These are phyloP conservation scores for Nicotiana knightiana DNA, from an alignment of 257 asterid species.

Conservation along the genomic window DNA sequence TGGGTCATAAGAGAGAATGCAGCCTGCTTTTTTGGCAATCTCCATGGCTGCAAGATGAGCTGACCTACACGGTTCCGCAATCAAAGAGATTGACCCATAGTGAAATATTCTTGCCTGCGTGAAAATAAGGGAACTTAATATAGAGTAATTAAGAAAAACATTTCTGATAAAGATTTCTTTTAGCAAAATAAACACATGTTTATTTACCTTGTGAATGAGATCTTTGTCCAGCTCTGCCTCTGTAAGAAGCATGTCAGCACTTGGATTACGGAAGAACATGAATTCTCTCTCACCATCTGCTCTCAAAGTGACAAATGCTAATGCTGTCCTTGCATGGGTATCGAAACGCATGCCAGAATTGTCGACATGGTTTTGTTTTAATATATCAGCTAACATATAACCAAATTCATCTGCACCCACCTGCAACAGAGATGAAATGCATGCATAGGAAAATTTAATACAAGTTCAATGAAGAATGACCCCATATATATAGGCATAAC, in stretches of 20 bases:
- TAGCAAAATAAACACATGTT: too few relatives aligned
- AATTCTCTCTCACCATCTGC: constrained; percentile 34
- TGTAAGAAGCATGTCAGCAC: constrained; percentile 36
- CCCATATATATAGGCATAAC: too few relatives aligned
- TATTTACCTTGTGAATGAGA: constrained; percentile 26
- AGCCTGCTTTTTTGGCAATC: constrained; percentile 67
- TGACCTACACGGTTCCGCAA: constrained; percentile 83
- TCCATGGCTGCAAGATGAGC: constrained; percentile 77
- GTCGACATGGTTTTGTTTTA: constrained; percentile 26
- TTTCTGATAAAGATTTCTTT: too few relatives aligned
- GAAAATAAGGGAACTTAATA: background rate
- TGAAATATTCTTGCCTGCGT: constrained; percentile 76
- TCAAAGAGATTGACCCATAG: constrained; percentile 88
- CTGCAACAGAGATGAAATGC: constrained; percentile 15
- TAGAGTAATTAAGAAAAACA: too few relatives aligned
- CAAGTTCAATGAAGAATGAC: too few relatives aligned
- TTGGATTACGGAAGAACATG: constrained; percentile 55
- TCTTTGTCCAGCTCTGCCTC: constrained; percentile 29
- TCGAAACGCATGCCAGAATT: constrained; percentile 30
- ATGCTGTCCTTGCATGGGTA: constrained; percentile 24
- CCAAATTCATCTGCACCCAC: constrained; percentile 35
- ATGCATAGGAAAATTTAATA: background rate
- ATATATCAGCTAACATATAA: constrained; percentile 25
- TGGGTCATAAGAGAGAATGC: constrained; percentile 84
- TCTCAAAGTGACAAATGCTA: constrained; percentile 31